phyloP scores from a whole-genome alignment of 768 basidiomycete species.

The Floccularia luteovirens region DNA sequence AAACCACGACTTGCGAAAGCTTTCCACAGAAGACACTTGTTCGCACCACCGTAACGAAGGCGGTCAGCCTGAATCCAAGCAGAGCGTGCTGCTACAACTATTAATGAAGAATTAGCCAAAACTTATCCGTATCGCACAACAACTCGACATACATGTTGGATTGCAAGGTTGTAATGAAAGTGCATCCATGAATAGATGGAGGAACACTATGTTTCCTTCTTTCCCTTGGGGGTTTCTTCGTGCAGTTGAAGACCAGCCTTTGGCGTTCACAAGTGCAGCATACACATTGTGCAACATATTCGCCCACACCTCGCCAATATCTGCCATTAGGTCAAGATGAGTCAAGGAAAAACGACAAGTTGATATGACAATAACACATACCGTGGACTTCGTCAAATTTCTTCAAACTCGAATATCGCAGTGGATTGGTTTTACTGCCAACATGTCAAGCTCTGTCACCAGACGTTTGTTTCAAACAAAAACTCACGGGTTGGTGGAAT shows the following conservation, averaged over 20 bases:
- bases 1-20: conserved; percentile 20
- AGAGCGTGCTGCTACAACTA: conserved; percentile 13
- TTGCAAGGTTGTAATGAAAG: no score
- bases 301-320: conserved; percentile 53
- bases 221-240: background rate
- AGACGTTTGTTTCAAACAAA: background rate
- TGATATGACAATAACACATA: conserved; percentile 18
- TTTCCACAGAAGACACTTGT: conserved; percentile 18
- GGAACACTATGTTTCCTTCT: background rate
- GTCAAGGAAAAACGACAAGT: background rate
- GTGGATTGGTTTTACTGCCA: conserved; percentile 29
- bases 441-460: background rate
- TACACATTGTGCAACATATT: conserved; percentile 37
- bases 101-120: no score
- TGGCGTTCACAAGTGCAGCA: conserved; percentile 25
- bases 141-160: background rate
- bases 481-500: conserved; percentile 40
- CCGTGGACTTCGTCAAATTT: conserved; percentile 36
- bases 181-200: background rate
- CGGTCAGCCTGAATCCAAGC: conserved; percentile 15
- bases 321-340: conserved; percentile 11
- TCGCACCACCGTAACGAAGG: conserved; percentile 15
- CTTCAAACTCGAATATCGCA: conserved; percentile 30
- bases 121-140: no score
- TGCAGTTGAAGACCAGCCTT: conserved; percentile 29